Conservation (phyloP, 345 rosid genomes). For the Eutrema heterophyllum region DNA sequence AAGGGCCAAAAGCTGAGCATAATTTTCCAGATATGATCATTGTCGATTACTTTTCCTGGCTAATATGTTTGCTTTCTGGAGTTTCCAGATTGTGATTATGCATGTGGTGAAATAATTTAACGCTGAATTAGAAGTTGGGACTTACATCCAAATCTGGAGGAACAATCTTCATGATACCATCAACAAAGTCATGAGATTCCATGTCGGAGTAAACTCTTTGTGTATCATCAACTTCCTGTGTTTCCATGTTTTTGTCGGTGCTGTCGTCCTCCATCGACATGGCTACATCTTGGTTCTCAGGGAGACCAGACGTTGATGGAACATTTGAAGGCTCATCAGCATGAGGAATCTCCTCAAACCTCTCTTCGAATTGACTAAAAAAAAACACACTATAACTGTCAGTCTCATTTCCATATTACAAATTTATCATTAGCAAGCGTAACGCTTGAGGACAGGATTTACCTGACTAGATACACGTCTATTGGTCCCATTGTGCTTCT, state of each 20-base stretch:
- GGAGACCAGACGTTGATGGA: constrained; percentile 50
- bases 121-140: constrained; percentile 13
- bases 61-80: background rate
- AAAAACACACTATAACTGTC: background rate
- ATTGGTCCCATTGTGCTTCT: constrained; percentile 98
- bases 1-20: background rate
- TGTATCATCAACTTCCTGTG: constrained; percentile 48
- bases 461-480: constrained; percentile 98
- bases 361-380: constrained; percentile 90
- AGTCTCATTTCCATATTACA: background rate
- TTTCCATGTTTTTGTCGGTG: constrained; percentile 50
- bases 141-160: constrained; percentile 89
- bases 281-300: constrained; percentile 40
- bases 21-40: background rate
- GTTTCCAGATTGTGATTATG: constrained; percentile 4
- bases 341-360: constrained; percentile 70
- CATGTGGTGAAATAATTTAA: background rate
- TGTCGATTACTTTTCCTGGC: background rate
- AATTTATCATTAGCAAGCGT: constrained; percentile 2
- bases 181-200: constrained; percentile 67
- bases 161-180: constrained; percentile 92
- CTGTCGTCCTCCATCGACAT: constrained; percentile 43
- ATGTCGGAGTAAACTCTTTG: constrained; percentile 49
- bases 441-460: constrained; percentile 1
- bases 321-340: constrained; percentile 48